Evolutionary conservation across 139 green algal species (phyloP).

Genomic region (Microglena sp.): DNA sequence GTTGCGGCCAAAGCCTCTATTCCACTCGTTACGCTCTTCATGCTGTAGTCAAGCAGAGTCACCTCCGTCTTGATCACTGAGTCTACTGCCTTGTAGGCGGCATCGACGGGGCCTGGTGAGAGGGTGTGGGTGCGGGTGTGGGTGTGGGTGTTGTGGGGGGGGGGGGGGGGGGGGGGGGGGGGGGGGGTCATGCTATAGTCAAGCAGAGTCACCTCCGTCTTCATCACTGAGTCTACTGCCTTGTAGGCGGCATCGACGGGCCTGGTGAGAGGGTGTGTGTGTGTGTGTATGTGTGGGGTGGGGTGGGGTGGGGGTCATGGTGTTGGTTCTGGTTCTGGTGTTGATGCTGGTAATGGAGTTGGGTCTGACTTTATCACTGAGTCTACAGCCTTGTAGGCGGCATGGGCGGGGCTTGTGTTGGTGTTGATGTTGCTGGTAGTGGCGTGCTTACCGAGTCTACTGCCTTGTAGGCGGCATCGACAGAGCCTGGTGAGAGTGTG

Average conservation of each 20-base stretch:
- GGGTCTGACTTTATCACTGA: slow-evolving; percentile 61
- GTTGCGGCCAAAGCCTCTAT: slow-evolving; percentile 89
- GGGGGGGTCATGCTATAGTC: no score
- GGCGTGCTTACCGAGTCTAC: slow-evolving; percentile 57
- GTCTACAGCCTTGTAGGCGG: slow-evolving; percentile 91
- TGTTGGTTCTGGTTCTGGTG: no score
- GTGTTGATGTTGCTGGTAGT: neutral
- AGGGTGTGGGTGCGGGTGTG: no score
- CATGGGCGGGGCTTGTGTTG: slow-evolving; percentile 76
- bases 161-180: no score
- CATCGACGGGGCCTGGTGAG: slow-evolving; percentile 75
- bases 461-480: slow-evolving; percentile 93
- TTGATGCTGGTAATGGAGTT: no score
- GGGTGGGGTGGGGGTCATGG: no score
- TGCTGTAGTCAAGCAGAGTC: slow-evolving; percentile 74
- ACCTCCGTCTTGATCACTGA: slow-evolving; percentile 60
- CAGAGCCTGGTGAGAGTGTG: slow-evolving; percentile 43
- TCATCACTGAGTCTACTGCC: slow-evolving; percentile 66
- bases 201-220: slow-evolving; percentile 51
- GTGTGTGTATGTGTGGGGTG: no score
- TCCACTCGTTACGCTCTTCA: slow-evolving; percentile 86
- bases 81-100: slow-evolving; percentile 89
- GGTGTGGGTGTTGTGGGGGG: no score
- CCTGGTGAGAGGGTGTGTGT: no score
- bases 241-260: slow-evolving; percentile 96